Evolutionary conservation across 139 green algal species (phyloP).

Genomic region (Chlamydomonas sphaeroides): DNA sequence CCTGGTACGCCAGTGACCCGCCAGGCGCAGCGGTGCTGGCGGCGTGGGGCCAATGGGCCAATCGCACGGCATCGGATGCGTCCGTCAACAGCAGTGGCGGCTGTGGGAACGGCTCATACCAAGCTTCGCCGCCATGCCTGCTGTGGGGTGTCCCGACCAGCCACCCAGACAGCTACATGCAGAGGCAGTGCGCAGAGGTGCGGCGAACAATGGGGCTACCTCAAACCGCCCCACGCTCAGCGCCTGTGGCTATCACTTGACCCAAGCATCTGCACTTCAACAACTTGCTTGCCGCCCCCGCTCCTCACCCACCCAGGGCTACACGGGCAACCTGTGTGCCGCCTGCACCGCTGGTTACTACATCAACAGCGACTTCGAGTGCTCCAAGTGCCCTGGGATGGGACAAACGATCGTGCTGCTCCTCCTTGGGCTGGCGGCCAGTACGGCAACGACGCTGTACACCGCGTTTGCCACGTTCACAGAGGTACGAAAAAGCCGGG

Average conservation of each 20-base stretch:
- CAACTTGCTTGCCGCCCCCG: not conserved
- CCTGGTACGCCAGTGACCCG: not conserved
- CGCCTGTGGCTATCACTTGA: not conserved
- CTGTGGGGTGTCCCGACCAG: not conserved
- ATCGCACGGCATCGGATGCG: no score
- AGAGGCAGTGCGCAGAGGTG: not conserved
- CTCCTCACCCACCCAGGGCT: not conserved
- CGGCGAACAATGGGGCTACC: no score
- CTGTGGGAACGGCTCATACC: no score
- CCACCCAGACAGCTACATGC: not conserved
- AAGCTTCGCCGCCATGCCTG: not conserved
- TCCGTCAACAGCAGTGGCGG: no score
- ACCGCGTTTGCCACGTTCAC: not conserved
- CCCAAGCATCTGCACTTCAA: no score
- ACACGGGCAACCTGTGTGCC: constrained; percentile 21
- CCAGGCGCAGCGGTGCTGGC: not conserved
- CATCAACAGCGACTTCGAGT: not conserved
- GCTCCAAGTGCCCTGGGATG: not conserved
- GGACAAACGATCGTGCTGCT: not conserved
- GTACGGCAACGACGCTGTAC: not conserved
- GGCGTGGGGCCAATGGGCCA: not conserved
- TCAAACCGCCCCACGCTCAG: no score
- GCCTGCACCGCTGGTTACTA: not conserved
- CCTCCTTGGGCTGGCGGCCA: not conserved
- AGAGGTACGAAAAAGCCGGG: not conserved